Evolutionary conservation across 2,329 filamentous ascomycete species (phyloP).

Genomic region (Didymella pinodella): DNA sequence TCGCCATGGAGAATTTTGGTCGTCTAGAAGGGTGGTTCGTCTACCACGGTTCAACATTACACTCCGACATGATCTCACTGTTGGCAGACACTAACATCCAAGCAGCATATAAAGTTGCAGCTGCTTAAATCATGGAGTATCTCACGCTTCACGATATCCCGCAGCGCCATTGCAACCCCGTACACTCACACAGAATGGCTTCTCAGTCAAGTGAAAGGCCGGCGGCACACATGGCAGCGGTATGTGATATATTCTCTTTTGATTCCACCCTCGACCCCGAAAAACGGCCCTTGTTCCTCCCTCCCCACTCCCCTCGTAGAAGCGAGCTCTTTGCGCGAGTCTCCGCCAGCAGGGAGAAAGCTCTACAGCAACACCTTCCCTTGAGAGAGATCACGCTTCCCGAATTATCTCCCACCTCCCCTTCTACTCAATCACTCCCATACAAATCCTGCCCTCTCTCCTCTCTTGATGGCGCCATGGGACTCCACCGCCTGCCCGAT

Average conservation of each 20-base stretch:
- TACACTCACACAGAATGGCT: slow-evolving; percentile 42
- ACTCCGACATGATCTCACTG: neutral
- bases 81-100: slow-evolving; percentile 4
- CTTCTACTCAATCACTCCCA: neutral
- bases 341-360: neutral
- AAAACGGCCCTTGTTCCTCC: slow-evolving; percentile 10
- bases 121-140: slow-evolving; percentile 44
- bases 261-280: slow-evolving; percentile 6
- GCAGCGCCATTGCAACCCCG: slow-evolving; percentile 41
- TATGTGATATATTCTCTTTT: slow-evolving; percentile 34
- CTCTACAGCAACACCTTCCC: neutral
- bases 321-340: neutral
- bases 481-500: neutral
- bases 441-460: neutral
- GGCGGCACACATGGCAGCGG: slow-evolving; percentile 39
- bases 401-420: neutral
- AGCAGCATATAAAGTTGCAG: slow-evolving; percentile 23
- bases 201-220: slow-evolving; percentile 36
- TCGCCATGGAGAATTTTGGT: neutral
- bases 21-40: slow-evolving; percentile 1
- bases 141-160: slow-evolving; percentile 52
- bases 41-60: slow-evolving; percentile 12
- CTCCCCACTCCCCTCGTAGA: slow-evolving; percentile 1
- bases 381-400: slow-evolving; percentile 7
- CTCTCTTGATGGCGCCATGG: neutral